Percentiles rank a stretch among this genome's conserved stretches.
Evolutionary conservation across 2,329 filamentous ascomycete species (phyloP).

Genomic region (Rutstroemia sp.): DNA sequence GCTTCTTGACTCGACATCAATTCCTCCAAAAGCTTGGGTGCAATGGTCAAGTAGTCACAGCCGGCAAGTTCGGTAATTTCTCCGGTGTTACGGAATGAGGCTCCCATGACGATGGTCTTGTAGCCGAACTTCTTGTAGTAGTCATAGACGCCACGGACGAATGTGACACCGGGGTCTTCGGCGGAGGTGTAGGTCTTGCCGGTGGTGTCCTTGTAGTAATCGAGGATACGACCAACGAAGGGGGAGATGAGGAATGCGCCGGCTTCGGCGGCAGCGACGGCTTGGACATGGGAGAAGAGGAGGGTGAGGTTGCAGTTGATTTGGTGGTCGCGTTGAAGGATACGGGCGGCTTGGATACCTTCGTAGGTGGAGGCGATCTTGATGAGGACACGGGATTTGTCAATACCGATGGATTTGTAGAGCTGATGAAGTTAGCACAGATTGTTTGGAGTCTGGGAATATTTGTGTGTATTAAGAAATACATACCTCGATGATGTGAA

Average conservation of each 20-base stretch:
- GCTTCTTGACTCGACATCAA: slow-evolving; percentile 74
- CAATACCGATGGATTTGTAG: slow-evolving; percentile 86
- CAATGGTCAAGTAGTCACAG: slow-evolving; percentile 98
- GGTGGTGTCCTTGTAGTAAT: slow-evolving; percentile 96
- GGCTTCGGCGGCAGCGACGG: slow-evolving; percentile 92
- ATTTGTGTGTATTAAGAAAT: neutral
- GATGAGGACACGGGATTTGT: slow-evolving; percentile 93
- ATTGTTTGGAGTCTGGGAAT: neutral
- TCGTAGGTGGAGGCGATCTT: slow-evolving; percentile 99
- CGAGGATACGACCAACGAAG: slow-evolving; percentile 97
- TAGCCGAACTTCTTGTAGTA: slow-evolving; percentile 99
- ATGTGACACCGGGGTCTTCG: slow-evolving; percentile 94
- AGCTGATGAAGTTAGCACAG: slow-evolving; percentile 49
- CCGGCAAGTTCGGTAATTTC: slow-evolving; percentile 98
- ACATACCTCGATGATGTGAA: slow-evolving; percentile 89
- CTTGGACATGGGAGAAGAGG: slow-evolving; percentile 94
- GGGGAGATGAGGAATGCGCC: slow-evolving; percentile 96
- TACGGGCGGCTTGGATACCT: slow-evolving; percentile 97
- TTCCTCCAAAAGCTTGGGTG: slow-evolving; percentile 91
- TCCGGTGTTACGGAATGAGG: slow-evolving; percentile 91
- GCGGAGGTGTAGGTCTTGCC: slow-evolving; percentile 88
- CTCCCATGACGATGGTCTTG: slow-evolving; percentile 99
- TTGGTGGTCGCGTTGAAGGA: slow-evolving; percentile 89
- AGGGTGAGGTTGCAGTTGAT: slow-evolving; percentile 99
- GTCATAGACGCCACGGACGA: slow-evolving; percentile 92